Percentiles rank a stretch among this genome's conserved stretches.
Conservation (phyloP, 352 stramenopile genomes). For the Albugo laibachii region DNA sequence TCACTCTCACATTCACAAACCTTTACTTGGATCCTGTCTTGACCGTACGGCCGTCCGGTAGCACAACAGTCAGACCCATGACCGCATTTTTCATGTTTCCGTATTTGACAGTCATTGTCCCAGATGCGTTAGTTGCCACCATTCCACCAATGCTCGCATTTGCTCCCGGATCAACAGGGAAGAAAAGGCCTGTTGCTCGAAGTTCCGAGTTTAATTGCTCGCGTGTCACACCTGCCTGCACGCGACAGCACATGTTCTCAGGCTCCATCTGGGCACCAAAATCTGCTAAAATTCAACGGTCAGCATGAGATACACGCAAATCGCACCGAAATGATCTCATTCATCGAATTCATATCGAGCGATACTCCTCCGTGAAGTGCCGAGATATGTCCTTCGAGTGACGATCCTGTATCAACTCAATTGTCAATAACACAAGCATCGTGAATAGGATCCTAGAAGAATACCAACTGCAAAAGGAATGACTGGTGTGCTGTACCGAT, state of each 20-base stretch:
- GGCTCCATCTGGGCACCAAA: conserved; percentile 29
- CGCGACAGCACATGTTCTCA: conserved; percentile 80
- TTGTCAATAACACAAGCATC: neutral
- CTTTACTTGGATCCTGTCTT: conserved; percentile 72
- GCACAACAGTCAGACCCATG: conserved; percentile 82
- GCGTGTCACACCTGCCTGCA: conserved; percentile 88
- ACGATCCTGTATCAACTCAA: conserved; percentile 19
- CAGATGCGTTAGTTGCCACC: conserved; percentile 79
- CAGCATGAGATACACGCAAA: neutral
- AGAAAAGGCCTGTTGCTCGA: conserved; percentile 81
- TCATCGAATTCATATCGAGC: conserved; percentile 79
- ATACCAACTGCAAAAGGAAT: conserved; percentile 89
- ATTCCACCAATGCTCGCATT: conserved; percentile 95
- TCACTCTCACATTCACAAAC: neutral
- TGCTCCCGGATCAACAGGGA: conserved; percentile 93
- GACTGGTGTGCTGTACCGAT: conserved; percentile 63
- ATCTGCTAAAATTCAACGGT: neutral
- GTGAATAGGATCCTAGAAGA: neutral
- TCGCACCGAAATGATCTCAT: conserved; percentile 33
- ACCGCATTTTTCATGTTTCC: conserved; percentile 96
- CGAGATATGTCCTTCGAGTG: conserved; percentile 92
- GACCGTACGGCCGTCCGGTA: conserved; percentile 77
- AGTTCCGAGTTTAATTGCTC: conserved; percentile 82
- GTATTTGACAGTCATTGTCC: conserved; percentile 82
- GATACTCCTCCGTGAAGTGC: conserved; percentile 77